phyloP scores from a whole-genome alignment of 495 filamentous ascomycete species.

The Neurospora pannonica region DNA sequence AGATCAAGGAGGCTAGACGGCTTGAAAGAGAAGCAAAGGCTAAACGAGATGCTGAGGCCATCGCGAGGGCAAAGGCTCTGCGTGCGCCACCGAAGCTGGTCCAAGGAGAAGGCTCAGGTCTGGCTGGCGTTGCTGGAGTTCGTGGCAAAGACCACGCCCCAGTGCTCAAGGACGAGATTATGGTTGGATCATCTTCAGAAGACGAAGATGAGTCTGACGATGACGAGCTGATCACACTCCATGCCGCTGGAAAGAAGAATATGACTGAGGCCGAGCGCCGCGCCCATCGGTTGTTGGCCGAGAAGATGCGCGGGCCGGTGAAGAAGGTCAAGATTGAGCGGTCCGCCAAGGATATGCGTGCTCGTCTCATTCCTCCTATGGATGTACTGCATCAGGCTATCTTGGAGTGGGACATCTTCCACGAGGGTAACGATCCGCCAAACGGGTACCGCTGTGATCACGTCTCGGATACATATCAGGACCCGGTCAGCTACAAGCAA shows the following conservation, averaged over 20 bases:
- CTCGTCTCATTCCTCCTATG: constrained; percentile 82
- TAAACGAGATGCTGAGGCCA: constrained; percentile 56
- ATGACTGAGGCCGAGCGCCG: constrained; percentile 45
- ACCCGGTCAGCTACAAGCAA: constrained; percentile 68
- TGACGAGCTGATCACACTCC: constrained; percentile 32
- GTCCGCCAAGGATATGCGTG: constrained; percentile 86
- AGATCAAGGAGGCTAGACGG: constrained; percentile 59
- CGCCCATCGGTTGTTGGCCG: constrained; percentile 34
- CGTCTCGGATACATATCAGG: constrained; percentile 67
- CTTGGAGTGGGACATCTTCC: constrained; percentile 89
- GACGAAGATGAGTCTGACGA: constrained; percentile 53
- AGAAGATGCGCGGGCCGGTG: constrained; percentile 53
- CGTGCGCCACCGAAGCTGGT: constrained; percentile 48
- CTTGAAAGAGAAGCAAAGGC: constrained; percentile 65
- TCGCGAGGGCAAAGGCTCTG: constrained; percentile 55
- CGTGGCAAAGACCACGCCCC: constrained; percentile 62
- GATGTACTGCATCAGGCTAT: constrained; percentile 75
- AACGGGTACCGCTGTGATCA: constrained; percentile 58
- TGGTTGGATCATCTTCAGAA: constrained; percentile 80
- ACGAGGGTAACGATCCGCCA: constrained; percentile 74
- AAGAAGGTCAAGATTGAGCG: constrained; percentile 69
- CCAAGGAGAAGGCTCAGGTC: constrained; percentile 66
- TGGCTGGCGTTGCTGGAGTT: constrained; percentile 60
- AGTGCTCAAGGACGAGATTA: constrained; percentile 65
- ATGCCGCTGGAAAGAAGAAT: constrained; percentile 35